Evolutionary conservation across 805 yeast genomes (phyloP).

Genomic region (Candida qinlingensis): DNA sequence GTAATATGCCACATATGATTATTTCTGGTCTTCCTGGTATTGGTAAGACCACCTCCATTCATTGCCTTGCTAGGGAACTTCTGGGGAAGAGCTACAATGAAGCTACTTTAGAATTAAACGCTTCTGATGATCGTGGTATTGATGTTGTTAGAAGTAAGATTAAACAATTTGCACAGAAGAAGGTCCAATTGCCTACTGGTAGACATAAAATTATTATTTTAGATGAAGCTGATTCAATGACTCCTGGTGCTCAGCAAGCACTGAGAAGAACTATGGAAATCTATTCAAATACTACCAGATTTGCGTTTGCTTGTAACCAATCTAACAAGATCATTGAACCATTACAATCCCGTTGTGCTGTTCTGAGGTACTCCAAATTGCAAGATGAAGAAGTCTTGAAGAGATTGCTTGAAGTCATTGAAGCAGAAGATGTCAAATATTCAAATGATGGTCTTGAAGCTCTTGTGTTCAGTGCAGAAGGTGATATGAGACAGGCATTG

Average conservation of each 20-base stretch:
- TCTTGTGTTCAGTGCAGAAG: constrained; percentile 90
- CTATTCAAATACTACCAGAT: constrained; percentile 91
- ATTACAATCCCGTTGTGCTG: constrained; percentile 93
- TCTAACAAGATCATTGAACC: constrained; percentile 95
- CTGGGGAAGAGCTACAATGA: constrained; percentile 68
- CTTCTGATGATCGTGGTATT: constrained; percentile 96
- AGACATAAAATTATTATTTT: constrained; percentile 88
- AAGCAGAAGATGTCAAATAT: constrained; percentile 66
- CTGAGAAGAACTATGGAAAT: constrained; percentile 77
- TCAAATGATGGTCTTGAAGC: constrained; percentile 92
- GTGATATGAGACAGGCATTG: constrained; percentile 98
- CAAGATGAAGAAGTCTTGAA: constrained; percentile 81
- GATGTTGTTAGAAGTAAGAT: constrained; percentile 93
- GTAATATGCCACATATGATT: constrained; percentile 95
- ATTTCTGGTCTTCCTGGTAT: constrained; percentile 96
- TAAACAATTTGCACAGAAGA: constrained; percentile 94
- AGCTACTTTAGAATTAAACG: constrained; percentile 90
- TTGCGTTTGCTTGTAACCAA: constrained; percentile 98
- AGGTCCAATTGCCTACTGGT: constrained; percentile 80
- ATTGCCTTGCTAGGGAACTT: constrained; percentile 81
- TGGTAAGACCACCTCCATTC: constrained; percentile 92
- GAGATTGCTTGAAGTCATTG: constrained; percentile 65
- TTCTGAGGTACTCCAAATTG: constrained; percentile 74
- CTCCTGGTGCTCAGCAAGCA: constrained; percentile 57
- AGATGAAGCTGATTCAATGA: constrained; percentile 96